Conservation (phyloP, 768 basidiomycete species). For the Holtermannia corniformis region DNA sequence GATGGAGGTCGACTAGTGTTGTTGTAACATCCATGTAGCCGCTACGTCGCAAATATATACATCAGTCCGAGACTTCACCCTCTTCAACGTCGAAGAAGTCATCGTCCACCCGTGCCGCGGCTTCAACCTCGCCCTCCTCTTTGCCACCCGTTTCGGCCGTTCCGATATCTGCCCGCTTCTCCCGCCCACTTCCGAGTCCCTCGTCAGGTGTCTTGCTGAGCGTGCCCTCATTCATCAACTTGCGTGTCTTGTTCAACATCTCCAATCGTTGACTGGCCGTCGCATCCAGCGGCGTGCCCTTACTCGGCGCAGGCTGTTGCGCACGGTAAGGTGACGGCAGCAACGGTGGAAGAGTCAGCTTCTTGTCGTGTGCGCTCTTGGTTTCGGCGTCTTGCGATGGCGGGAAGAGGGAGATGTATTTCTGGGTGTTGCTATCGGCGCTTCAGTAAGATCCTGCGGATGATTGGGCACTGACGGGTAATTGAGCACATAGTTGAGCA, state of each 20-base stretch:
- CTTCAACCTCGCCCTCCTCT: not conserved
- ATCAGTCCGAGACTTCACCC: not conserved
- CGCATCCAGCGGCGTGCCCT: constrained; percentile 5
- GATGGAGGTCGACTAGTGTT: not conserved
- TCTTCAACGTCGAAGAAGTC: not conserved
- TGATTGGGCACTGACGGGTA: constrained; percentile 46
- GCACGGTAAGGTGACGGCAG: not conserved
- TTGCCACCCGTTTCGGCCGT: not conserved
- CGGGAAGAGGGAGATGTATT: constrained; percentile 86
- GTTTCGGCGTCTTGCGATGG: constrained; percentile 9
- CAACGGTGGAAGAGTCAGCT: constrained; percentile 9
- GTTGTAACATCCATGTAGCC: not conserved
- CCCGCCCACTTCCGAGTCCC: not conserved
- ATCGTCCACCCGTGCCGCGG: not conserved
- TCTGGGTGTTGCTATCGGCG: constrained; percentile 55
- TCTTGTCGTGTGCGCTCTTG: constrained; percentile 1
- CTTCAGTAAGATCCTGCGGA: constrained; percentile 57
- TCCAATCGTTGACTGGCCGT: constrained; percentile 13
- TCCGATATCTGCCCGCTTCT: not conserved
- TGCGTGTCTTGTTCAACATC: constrained; percentile 19
- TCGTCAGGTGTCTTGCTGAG: constrained; percentile 21
- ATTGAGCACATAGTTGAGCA: constrained; percentile 73
- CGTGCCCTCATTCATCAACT: constrained; percentile 16
- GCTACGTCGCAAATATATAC: not conserved
- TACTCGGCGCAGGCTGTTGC: not conserved